Percentiles rank a stretch among this genome's conserved stretches.
These are phyloP conservation scores for Debaryomyces castellii DNA, from an alignment of 805 yeast species.

Conservation along the genomic window DNA sequence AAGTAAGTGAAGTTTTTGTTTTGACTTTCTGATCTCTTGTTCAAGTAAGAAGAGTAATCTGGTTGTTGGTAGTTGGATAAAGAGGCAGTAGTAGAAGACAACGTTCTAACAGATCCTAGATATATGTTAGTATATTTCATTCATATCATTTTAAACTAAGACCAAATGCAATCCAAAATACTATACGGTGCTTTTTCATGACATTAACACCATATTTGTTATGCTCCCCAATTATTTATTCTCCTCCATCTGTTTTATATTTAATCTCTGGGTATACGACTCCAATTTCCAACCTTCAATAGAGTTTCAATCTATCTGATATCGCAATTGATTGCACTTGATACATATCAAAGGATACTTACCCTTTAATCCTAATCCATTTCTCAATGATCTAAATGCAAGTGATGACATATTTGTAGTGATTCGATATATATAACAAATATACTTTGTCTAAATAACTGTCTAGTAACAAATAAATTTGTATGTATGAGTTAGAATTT, in stretches of 20 bases:
- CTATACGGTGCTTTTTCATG: no score
- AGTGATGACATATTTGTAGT: slow-evolving; percentile 31
- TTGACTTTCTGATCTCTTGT: slow-evolving; percentile 67
- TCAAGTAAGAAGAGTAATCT: slow-evolving; percentile 79
- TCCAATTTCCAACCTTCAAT: background rate
- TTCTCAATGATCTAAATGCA: slow-evolving; percentile 47
- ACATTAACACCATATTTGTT: background rate
- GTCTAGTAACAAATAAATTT: background rate
- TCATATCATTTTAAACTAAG: no score
- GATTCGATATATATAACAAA: background rate
- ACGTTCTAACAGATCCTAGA: slow-evolving; percentile 44
- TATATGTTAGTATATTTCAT: slow-evolving; percentile 15
- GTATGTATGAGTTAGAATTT: background rate
- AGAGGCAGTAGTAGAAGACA: slow-evolving; percentile 51
- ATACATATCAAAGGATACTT: slow-evolving; percentile 16
- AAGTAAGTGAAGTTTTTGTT: slow-evolving; percentile 87
- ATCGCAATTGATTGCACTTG: background rate
- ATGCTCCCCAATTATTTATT: background rate
- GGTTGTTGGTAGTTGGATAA: slow-evolving; percentile 89
- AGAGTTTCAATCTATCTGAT: background rate
- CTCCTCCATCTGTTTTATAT: background rate
- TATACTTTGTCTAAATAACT: slow-evolving; percentile 3
- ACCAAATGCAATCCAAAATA: background rate
- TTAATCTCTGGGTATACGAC: background rate
- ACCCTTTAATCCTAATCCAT: slow-evolving; percentile 41